Percentiles rank a stretch among this genome's conserved stretches.
Evolutionary conservation across 2,329 filamentous ascomycete genomes (phyloP).

Genomic region (Trichoderma asperellum): DNA sequence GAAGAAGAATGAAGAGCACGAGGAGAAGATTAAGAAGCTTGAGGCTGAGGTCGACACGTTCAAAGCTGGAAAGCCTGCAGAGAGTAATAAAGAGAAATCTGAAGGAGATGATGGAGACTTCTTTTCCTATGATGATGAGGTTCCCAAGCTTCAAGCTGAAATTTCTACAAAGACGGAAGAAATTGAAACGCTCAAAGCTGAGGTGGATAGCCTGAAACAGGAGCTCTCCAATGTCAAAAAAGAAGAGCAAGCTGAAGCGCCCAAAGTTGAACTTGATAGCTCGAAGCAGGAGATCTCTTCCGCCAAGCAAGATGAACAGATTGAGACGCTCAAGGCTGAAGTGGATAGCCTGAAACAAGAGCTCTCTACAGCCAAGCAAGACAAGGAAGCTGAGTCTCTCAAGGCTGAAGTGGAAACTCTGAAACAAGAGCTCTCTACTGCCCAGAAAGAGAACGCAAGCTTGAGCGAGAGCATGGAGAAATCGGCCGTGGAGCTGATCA

Average conservation of each 20-base stretch:
- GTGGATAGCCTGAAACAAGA: constrained; percentile 65
- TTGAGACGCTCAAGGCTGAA: constrained; percentile 70
- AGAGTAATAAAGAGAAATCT: constrained; percentile 47
- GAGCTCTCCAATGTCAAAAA: constrained; percentile 51
- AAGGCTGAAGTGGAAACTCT: constrained; percentile 69
- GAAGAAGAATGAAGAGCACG: constrained; percentile 71
- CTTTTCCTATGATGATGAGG: constrained; percentile 90
- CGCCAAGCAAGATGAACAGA: constrained; percentile 66
- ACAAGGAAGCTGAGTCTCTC: constrained; percentile 71
- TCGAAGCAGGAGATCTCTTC: constrained; percentile 55
- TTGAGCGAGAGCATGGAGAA: constrained; percentile 70
- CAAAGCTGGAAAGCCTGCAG: constrained; percentile 45
- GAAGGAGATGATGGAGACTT: constrained; percentile 67
- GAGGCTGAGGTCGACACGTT: constrained; percentile 65
- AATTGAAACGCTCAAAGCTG: constrained; percentile 69
- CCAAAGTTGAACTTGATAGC: constrained; percentile 69
- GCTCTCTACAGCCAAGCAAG: constrained; percentile 54
- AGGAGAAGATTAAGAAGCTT: constrained; percentile 64
- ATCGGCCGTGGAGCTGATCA: constrained; percentile 64
- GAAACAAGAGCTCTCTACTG: constrained; percentile 70
- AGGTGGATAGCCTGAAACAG: constrained; percentile 69
- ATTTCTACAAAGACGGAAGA: constrained; percentile 71
- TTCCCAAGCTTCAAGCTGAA: constrained; percentile 78
- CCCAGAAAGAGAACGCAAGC: constrained; percentile 70
- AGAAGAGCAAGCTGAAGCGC: constrained; percentile 68